Base-by-base conservation (phyloP, 345 rosid genomes). In the Hirschfeldia incana region DNA sequence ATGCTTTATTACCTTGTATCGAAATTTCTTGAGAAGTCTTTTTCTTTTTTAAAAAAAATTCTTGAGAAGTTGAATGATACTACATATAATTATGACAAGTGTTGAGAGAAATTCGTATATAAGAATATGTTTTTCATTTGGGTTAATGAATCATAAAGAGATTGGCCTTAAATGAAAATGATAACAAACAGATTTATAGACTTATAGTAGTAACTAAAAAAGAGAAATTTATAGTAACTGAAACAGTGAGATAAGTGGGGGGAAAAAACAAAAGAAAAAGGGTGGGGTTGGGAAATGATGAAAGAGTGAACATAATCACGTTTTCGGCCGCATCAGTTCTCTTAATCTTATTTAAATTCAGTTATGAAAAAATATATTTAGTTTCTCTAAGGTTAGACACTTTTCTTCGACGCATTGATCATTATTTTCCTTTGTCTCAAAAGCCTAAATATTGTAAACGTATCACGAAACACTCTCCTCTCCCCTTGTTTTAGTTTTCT, bases 331-430 rank as follows among this genome's bases (percentile, higher is more conserved):
- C 49, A 64, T 21, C 62, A 36, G 29, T 39, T 74, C 12, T 72
- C 65, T 55, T 55, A 28, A 69, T 37, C 27, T 28, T 26, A 51
- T 51, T 64, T 36, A 53, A 53, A 30, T 51, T 36, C 3, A 53
- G 27, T 39, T 29, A 15, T 28, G 63, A 17, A 36, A 65, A 72
- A 69, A 53, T 51, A 46, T 46, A 51, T 51, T 49, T 60, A 32
- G 73, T 64, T 75, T 75, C 32, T 68, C 57, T 17, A 64, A 49
- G 67, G 34, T 81, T 67, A 74, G 39, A 80, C 59, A 79, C 83
- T 86, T 79, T 78, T 84, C 80, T 85, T 70, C n/a, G 49, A 80
- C 86, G 87, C 81, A 80, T 82, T 69, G 75, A 80, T 80, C 76
- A 80, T 79, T 69, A 69, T 79, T 80, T 76, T 15, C 46, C 37